Percentiles rank a stretch among this genome's conserved stretches.
Conservation (phyloP, 2,329 filamentous ascomycete species). For the Daldinia eschscholtzii region DNA sequence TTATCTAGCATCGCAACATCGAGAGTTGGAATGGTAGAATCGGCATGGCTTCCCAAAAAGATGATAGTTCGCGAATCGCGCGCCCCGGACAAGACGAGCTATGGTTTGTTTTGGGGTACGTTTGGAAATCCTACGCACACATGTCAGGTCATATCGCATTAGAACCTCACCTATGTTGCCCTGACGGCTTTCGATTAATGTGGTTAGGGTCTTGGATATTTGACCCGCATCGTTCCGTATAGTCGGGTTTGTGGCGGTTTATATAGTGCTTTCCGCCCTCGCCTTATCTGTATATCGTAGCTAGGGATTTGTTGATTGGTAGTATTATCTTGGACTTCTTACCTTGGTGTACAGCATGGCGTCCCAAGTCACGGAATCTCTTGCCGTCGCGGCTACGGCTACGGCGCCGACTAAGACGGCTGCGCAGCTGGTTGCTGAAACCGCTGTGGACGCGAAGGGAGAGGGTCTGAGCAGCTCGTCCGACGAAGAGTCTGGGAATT, state of each 20-base stretch:
- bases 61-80: conserved; percentile 2
- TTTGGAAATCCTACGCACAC: conserved; percentile 11
- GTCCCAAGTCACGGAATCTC: conserved; percentile 32
- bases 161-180: no score
- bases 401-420: conserved; percentile 25
- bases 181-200: no score
- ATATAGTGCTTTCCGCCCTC: conserved; percentile 7
- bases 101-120: not conserved
- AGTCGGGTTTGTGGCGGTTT: conserved; percentile 8
- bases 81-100: conserved; percentile 16
- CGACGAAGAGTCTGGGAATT: conserved; percentile 19
- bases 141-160: conserved; percentile 16
- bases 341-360: conserved; percentile 9
- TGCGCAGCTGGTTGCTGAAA: conserved; percentile 16
- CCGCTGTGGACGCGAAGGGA: conserved; percentile 21
- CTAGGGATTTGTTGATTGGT: no score
- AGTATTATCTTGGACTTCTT: not conserved
- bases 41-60: conserved; percentile 29
- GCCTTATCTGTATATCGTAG: not conserved
- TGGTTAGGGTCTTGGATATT: conserved; percentile 12
- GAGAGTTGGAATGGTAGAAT: conserved; percentile 31
- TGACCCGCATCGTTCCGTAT: conserved; percentile 14
- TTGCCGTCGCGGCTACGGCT: conserved; percentile 25
- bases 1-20: conserved; percentile 38
- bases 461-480: conserved; percentile 14